phyloP scores from a whole-genome alignment of 2,329 filamentous ascomycete genomes.

The Botryosphaeria dothidea region DNA sequence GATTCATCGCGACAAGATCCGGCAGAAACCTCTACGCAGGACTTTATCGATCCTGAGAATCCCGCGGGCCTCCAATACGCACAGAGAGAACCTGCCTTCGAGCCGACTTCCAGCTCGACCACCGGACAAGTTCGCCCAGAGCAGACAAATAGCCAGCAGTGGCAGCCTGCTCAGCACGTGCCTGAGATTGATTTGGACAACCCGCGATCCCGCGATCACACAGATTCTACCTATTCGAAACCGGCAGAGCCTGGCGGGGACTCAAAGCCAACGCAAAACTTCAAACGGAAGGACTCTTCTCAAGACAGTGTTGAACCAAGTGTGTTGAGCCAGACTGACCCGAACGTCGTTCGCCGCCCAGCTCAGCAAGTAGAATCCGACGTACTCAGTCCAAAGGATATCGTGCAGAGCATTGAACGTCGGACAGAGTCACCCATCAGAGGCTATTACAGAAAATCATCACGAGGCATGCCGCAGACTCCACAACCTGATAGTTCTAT shows the following conservation, averaged over 20 bases:
- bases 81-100: not conserved
- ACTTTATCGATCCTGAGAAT: not conserved
- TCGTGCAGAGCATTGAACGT: not conserved
- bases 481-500: not conserved
- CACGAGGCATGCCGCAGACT: not conserved
- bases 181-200: not conserved
- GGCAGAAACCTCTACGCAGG: not conserved
- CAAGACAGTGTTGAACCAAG: not conserved
- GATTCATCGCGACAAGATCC: not conserved
- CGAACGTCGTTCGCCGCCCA: not conserved
- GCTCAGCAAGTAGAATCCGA: not conserved
- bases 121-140: not conserved
- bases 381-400: not conserved
- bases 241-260: not conserved
- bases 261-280: not conserved
- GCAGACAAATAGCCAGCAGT: not conserved
- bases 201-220: not conserved
- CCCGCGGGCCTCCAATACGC: not conserved
- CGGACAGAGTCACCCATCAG: not conserved
- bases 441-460: not conserved
- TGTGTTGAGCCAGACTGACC: not conserved
- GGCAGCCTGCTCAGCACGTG: not conserved
- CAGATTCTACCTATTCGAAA: not conserved
- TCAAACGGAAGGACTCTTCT: slow-evolving; percentile 3
- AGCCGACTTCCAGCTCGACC: not conserved